A percentile compares a stretch with the other conserved stretches of the same genome.
phyloP scores from a whole-genome alignment of 2,329 filamentous ascomycete species.

The Periconia sp. region DNA sequence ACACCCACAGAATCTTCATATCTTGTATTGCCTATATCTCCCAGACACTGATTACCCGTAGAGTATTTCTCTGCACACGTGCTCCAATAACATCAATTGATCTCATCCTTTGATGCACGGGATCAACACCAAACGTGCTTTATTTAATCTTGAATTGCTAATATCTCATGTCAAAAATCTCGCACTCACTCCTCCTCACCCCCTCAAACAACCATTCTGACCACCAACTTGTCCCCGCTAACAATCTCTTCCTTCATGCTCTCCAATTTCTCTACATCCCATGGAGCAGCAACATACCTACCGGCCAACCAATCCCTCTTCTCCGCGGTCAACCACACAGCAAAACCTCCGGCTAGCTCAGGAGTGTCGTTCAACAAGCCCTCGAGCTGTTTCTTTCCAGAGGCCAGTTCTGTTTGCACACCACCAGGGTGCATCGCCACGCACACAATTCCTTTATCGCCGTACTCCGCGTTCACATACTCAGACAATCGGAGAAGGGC shows the following conservation, averaged over 20 bases:
- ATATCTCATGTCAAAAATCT: no score
- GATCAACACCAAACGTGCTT: no score
- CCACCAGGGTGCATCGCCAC: slow-evolving; percentile 31
- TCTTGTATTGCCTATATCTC: no score
- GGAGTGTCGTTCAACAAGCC: slow-evolving; percentile 15
- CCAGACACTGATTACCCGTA: no score
- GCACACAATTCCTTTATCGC: slow-evolving; percentile 20
- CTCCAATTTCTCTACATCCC: slow-evolving; percentile 28
- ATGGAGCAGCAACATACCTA: slow-evolving; percentile 22
- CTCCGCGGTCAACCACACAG: slow-evolving; percentile 22
- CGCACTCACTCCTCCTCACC: no score
- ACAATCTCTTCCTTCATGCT: slow-evolving; percentile 26
- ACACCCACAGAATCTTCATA: no score
- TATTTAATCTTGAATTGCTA: no score
- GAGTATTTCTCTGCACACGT: no score
- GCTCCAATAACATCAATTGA: no score
- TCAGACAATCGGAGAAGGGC: slow-evolving; percentile 55
- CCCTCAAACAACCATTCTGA: slow-evolving; percentile 14
- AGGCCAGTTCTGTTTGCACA: slow-evolving; percentile 19
- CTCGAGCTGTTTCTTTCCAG: background rate
- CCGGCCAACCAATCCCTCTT: slow-evolving; percentile 24
- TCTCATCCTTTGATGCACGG: no score
- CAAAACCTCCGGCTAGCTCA: slow-evolving; percentile 14
- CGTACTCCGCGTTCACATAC: slow-evolving; percentile 48
- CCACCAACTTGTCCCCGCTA: slow-evolving; percentile 23